A percentile compares a stretch with the other conserved stretches of the same genome.
These are phyloP conservation scores for Elongisporangium anandrum DNA, from an alignment of 352 stramenopile species.

Conservation along the genomic window DNA sequence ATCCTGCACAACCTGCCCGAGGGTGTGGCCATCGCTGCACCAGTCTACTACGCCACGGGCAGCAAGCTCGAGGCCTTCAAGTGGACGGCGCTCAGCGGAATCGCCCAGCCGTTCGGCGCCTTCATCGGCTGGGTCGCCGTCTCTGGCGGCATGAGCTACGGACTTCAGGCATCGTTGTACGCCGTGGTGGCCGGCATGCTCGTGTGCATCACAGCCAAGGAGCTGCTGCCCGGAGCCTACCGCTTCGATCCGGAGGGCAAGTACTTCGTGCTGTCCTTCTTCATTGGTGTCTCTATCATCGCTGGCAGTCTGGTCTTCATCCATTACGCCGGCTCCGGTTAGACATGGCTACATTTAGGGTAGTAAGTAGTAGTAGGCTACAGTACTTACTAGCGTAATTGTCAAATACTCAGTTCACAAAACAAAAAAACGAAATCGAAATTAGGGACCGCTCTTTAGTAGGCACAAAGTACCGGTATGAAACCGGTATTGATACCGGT, in stretches of 20 bases:
- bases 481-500: background rate
- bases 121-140: constrained; percentile 63
- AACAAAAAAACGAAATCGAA: background rate
- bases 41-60: constrained; percentile 96
- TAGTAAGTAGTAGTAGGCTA: background rate
- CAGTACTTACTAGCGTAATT: background rate
- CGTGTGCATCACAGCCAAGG: constrained; percentile 89
- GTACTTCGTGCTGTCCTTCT: constrained; percentile 82
- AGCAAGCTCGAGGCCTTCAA: constrained; percentile 90
- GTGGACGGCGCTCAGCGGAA: constrained; percentile 86
- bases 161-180: constrained; percentile 89
- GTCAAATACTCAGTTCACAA: too few relatives aligned
- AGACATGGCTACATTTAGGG: constrained; percentile 3
- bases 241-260: constrained; percentile 86
- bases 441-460: too few relatives aligned
- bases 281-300: constrained; percentile 87
- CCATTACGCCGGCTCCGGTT: constrained; percentile 58
- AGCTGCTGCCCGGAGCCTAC: constrained; percentile 90
- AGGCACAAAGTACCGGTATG: background rate
- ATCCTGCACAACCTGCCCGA: constrained; percentile 98
- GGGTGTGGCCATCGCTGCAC: constrained; percentile 93
- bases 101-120: constrained; percentile 90
- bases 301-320: constrained; percentile 88
- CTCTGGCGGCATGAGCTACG: constrained; percentile 49
- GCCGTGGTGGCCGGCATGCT: constrained; percentile 91